These are phyloP conservation scores for Macaranga tanarius DNA, from an alignment of 441 rosid genomes.

Conservation along the genomic window DNA sequence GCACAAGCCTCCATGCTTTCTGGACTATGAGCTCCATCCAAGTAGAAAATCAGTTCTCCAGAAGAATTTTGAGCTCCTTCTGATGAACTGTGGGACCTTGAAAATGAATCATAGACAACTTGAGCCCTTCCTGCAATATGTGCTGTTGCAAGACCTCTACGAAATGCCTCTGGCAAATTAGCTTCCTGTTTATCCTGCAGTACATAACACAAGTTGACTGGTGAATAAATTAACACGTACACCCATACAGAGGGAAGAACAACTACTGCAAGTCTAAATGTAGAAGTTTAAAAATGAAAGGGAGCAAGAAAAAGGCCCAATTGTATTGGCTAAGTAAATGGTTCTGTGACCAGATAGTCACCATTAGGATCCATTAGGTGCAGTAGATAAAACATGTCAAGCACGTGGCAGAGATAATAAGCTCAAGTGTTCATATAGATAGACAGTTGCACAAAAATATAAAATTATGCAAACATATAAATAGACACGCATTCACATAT, in stretches of 20 bases:
- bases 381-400: neutral
- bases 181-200: constrained; percentile 40
- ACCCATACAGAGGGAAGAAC: neutral
- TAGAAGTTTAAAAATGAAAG: neutral
- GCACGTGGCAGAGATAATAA: neutral
- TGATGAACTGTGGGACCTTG: constrained; percentile 35
- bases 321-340: neutral
- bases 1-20: constrained; percentile 97
- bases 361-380: neutral
- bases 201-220: constrained; percentile 15
- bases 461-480: neutral
- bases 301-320: neutral
- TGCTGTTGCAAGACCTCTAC: constrained; percentile 80
- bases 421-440: neutral
- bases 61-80: constrained; percentile 32
- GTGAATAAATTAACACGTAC: constrained; percentile 15
- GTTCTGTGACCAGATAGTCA: neutral
- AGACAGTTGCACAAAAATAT: neutral
- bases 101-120: constrained; percentile 53
- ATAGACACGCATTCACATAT: neutral
- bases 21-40: constrained; percentile 98
- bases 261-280: neutral
- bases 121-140: constrained; percentile 81
- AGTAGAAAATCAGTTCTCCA: constrained; percentile 74
- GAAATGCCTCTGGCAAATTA: constrained; percentile 56